Base-by-base conservation (phyloP, 2,329 filamentous ascomycete genomes). In the Diaporthe sp. region DNA sequence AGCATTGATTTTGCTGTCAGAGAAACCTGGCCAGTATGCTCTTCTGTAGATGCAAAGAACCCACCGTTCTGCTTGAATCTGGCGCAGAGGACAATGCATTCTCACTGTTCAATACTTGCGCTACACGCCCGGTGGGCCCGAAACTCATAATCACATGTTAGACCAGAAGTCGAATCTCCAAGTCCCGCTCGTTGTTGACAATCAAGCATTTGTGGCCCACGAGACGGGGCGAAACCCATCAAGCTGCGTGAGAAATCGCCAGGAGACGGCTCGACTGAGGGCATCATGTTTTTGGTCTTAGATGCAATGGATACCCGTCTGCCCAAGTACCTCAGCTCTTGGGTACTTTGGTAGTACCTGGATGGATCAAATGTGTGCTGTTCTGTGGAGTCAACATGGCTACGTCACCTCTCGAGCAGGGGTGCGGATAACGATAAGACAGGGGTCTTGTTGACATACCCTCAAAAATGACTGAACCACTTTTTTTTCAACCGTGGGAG, bases 331-430 rank as follows among this genome's bases (percentile, higher is more conserved):
- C 65, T 19, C n/a, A 42, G 65, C 49, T 42, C 62, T 51, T 17
- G 22, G 65, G 34, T 69, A 69, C 65, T 28, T 55, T 4, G 2
- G 25, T 15, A 42, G 65, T 69, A 69, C 65, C 1, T 31, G 31
- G 46, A 69, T 69, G 65, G 65, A 53, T 53, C 49, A 4, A 53
- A 69, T 22, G n/a, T 69, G 65, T 55, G 65, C 34, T 69, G 65
- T 69, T 69, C 65, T 53, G 65, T 69, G 65, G 65, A 69, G 65
- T 69, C n/a, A 39, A 55, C 49, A 55, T 69, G 65, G 65, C 65
- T 69, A 69, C 65, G 65, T 69, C 65, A 69, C 65, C 65, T 69
- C 65, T 49, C 34, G 0, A 69, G 49, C 65, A 69, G 65, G 65
- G 65, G 15, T 55, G 13, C 49, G 46, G 65, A 69, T 69, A 69